phyloP scores from a whole-genome alignment of 352 stramenopile genomes.

The Globisporangium cystogenes region DNA sequence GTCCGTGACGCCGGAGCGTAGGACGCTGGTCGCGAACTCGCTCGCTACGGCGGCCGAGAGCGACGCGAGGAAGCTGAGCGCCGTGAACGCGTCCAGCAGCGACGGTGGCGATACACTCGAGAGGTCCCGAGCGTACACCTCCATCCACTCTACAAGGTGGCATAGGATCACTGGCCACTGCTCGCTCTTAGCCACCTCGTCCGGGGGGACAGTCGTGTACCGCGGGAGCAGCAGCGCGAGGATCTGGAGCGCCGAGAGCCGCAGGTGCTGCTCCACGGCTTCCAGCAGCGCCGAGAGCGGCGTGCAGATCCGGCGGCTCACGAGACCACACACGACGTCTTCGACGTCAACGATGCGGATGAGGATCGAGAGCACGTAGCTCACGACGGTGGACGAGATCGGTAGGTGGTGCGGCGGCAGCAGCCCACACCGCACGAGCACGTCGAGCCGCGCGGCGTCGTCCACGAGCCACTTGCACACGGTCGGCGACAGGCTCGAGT shows the following conservation, averaged over 20 bases:
- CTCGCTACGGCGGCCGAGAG: slow-evolving; percentile 13
- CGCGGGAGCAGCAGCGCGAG: slow-evolving; percentile 34
- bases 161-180: slow-evolving; percentile 35
- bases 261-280: slow-evolving; percentile 43
- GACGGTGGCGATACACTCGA: slow-evolving; percentile 20
- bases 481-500: slow-evolving; percentile 12
- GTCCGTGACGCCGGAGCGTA: slow-evolving; percentile 38
- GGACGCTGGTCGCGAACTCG: slow-evolving; percentile 25
- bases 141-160: slow-evolving; percentile 70
- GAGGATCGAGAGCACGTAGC: slow-evolving; percentile 39
- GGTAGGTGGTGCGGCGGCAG: slow-evolving; percentile 21
- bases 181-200: slow-evolving; percentile 10
- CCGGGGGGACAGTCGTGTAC: not conserved
- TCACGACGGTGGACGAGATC: slow-evolving; percentile 24
- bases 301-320: slow-evolving; percentile 36
- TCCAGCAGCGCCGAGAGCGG: slow-evolving; percentile 36
- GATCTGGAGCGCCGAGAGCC: slow-evolving; percentile 34
- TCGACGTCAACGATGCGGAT: slow-evolving; percentile 17
- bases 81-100: slow-evolving; percentile 35
- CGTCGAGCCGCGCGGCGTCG: slow-evolving; percentile 19
- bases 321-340: slow-evolving; percentile 18
- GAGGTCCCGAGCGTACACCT: slow-evolving; percentile 51
- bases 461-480: slow-evolving; percentile 29
- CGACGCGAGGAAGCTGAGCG: slow-evolving; percentile 35
- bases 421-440: slow-evolving; percentile 34